Evolutionary conservation across 257 asterid genomes (phyloP), one percentile per base, ranked within the genome.

Genomic region (Fraxinus anomala): DNA sequence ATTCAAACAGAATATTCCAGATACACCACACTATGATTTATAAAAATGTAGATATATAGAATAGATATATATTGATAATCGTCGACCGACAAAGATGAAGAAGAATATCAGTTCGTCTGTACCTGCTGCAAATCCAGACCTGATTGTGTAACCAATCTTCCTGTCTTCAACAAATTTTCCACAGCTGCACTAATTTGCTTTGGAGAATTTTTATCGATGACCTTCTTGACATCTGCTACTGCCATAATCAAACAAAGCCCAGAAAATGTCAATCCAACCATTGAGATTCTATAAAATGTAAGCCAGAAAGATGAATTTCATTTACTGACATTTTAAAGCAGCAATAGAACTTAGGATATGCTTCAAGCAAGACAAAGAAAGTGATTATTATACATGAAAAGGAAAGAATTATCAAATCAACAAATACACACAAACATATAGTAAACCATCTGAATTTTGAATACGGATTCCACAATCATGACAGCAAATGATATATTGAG

Each of bases 91-190:
- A 73, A 82, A 33, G 54, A 26, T 81, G 74, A 75, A 66, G 75
- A 73, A 34, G 61, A 77, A 76, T 69, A 67, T 3, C 33, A 54
- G 49, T 70, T 36, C 31, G 51, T 63, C 23, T 44, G 79, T 95
- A 96, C 99, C 99, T 96, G 97, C 83, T 89, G 97, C 85, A 96
- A 84, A 87, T 96, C 99, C 73, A 96, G 80, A 73, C 97, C 94
- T 40, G 97, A 81, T 76, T 87, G 88, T 72, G 99, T 90, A 59
- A n/a, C 78, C 86, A 96, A 74, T 73, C 85, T 83, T 81, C 99
- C 99, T 14, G 99, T 96, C 92, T 91, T 93, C 84, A 96, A 75
- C 91, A 96, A 73, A 83, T 86, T 93, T 71, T 92, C 97, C 85
- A 96, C 84, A 86, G 88, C 87, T 78, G 79, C 80, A 75, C 98